These are phyloP conservation scores for Basidiobolus heterosporus DNA, from an alignment of 371 early-diverging fungal genomes.

Conservation along the genomic window DNA sequence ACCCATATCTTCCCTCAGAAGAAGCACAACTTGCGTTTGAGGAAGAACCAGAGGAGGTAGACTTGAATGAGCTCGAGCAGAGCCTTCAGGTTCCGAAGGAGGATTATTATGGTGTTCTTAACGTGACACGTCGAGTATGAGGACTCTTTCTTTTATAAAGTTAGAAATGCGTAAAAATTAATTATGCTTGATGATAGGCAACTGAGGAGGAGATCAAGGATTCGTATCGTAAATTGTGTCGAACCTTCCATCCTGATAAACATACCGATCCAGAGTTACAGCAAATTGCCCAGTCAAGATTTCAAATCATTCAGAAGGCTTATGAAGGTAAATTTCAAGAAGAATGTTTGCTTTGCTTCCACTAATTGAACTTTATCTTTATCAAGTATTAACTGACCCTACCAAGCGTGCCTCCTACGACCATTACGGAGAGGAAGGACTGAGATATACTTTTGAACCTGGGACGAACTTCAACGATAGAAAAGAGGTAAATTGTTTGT, in stretches of 20 bases:
- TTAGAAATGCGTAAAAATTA: background rate
- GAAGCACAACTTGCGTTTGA: background rate
- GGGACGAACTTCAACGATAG: conserved; percentile 29
- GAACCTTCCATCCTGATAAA: conserved; percentile 84
- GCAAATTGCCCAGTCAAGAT: conserved; percentile 49
- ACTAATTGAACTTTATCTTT: background rate
- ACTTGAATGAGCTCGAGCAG: background rate
- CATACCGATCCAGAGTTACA: conserved; percentile 32
- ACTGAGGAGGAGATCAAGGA: conserved; percentile 74
- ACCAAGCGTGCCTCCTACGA: conserved; percentile 78
- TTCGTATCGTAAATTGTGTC: conserved; percentile 60
- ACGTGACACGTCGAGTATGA: conserved; percentile 53
- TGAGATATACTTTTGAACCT: conserved; percentile 56
- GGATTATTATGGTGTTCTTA: conserved; percentile 73
- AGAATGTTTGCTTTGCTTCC: conserved; percentile 1
- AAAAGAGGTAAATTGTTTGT: conserved; percentile 41
- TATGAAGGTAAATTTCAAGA: conserved; percentile 53
- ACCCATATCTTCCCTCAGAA: background rate
- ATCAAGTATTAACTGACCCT: conserved; percentile 60
- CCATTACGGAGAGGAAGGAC: conserved; percentile 73
- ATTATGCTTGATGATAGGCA: background rate
- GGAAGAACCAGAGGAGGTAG: background rate
- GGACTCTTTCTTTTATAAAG: background rate
- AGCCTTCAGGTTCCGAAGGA: conserved; percentile 10
- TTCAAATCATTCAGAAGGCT: conserved; percentile 69